phyloP scores from a whole-genome alignment of 345 rosid species.

The Rubroshorea leprosula region DNA sequence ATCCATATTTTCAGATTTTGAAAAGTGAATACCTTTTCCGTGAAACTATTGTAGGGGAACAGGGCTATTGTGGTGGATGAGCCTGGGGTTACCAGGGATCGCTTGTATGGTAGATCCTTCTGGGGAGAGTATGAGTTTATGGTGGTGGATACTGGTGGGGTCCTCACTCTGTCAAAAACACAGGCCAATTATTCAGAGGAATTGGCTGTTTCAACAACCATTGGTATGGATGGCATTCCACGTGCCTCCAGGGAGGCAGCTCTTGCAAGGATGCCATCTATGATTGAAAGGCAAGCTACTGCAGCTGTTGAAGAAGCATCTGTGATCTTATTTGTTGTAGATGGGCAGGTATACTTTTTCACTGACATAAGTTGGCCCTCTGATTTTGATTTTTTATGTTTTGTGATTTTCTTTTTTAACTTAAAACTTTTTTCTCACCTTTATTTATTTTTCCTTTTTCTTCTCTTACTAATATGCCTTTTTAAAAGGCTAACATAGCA shows the following conservation, averaged over 20 bases:
- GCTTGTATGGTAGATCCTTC: constrained; percentile 83
- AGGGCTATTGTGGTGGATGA: constrained; percentile 96
- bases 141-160: constrained; percentile 95
- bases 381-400: not conserved
- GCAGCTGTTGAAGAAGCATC: constrained; percentile 88
- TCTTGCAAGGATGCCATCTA: constrained; percentile 91
- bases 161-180: constrained; percentile 71
- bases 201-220: constrained; percentile 64
- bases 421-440: not conserved
- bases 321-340: constrained; percentile 75
- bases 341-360: constrained; percentile 70
- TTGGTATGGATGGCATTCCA: constrained; percentile 95
- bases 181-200: constrained; percentile 73
- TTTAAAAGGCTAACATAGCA: not conserved
- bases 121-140: constrained; percentile 85
- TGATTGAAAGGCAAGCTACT: constrained; percentile 95
- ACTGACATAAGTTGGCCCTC: not conserved
- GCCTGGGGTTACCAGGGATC: constrained; percentile 95
- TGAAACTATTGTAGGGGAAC: constrained; percentile 45
- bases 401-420: not conserved
- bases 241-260: constrained; percentile 83
- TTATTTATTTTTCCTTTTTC: not conserved
- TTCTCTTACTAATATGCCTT: not conserved
- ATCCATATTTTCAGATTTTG: not conserved
- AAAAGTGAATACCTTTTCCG: not conserved